Evolutionary conservation across 768 basidiomycete species (phyloP).

Genomic region (Rhodotorula babjevae): DNA sequence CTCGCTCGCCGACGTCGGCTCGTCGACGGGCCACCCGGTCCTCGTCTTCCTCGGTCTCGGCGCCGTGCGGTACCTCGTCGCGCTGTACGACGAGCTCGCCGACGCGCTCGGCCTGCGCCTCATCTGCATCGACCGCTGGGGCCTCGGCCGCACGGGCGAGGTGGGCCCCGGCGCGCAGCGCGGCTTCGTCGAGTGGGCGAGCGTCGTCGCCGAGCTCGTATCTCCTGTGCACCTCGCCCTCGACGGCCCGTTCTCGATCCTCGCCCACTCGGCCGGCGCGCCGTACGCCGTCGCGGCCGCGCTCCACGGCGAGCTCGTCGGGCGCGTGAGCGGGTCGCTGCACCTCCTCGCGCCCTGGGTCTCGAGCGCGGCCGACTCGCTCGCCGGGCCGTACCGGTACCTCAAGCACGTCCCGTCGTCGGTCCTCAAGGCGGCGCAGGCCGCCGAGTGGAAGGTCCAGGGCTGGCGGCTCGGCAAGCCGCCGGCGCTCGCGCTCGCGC

Average conservation of each 20-base stretch:
- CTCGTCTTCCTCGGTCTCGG: constrained; percentile 89
- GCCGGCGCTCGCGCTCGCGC: constrained; percentile 56
- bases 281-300: constrained; percentile 86
- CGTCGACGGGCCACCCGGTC: constrained; percentile 75
- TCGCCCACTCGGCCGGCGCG: constrained; percentile 93
- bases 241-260: constrained; percentile 59
- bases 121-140: constrained; percentile 97
- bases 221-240: constrained; percentile 63
- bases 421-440: constrained; percentile 87
- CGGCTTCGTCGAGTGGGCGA: constrained; percentile 85
- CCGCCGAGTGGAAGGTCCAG: constrained; percentile 93
- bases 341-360: constrained; percentile 96
- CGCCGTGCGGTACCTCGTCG: constrained; percentile 90
- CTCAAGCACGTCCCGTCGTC: constrained; percentile 92
- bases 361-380: constrained; percentile 69
- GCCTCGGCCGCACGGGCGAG: constrained; percentile 77
- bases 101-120: constrained; percentile 75
- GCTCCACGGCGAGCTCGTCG: constrained; percentile 58
- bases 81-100: constrained; percentile 94
- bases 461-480: constrained; percentile 97
- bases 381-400: constrained; percentile 66
- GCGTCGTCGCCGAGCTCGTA: constrained; percentile 82
- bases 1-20: constrained; percentile 85
- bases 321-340: constrained; percentile 74
- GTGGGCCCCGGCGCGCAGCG: constrained; percentile 54